phyloP scores from a whole-genome alignment of 2,329 filamentous ascomycete species.

The Polytolypa hystricis region DNA sequence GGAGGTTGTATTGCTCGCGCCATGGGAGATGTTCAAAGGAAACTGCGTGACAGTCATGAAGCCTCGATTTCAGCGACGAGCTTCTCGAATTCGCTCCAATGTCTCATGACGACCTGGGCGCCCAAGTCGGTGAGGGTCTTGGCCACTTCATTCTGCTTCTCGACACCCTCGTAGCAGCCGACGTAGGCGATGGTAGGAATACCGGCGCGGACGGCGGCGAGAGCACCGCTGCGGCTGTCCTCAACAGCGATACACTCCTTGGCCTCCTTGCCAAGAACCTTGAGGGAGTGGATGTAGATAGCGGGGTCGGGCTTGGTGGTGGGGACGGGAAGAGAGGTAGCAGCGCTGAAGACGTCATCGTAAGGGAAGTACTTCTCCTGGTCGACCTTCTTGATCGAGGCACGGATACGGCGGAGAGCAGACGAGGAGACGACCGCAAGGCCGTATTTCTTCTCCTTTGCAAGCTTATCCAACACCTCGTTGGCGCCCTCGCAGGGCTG shows the following conservation, averaged over 20 bases:
- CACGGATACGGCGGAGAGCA: constrained; percentile 64
- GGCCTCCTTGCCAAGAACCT: constrained; percentile 59
- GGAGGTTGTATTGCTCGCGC: too few relatives aligned
- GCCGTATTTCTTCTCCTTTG: constrained; percentile 51
- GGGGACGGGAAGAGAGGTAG: constrained; percentile 64
- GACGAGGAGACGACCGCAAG: constrained; percentile 74
- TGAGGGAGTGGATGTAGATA: constrained; percentile 69
- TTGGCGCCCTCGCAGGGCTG: constrained; percentile 59
- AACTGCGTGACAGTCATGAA: too few relatives aligned
- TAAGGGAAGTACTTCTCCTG: constrained; percentile 71
- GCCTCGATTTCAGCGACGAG: constrained; percentile 34
- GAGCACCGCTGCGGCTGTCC: constrained; percentile 76
- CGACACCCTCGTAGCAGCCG: constrained; percentile 56
- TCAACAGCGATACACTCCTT: constrained; percentile 70
- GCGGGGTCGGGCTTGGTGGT: constrained; percentile 85
- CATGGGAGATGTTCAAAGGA: too few relatives aligned
- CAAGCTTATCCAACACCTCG: constrained; percentile 55
- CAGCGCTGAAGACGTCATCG: constrained; percentile 69
- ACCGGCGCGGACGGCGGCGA: constrained; percentile 63
- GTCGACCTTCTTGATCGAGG: constrained; percentile 66
- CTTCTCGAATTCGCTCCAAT: constrained; percentile 37
- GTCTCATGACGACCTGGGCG: constrained; percentile 48
- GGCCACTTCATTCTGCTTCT: constrained; percentile 55
- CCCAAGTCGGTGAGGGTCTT: constrained; percentile 50
- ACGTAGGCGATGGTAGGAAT: constrained; percentile 80